A percentile compares a stretch with the other conserved stretches of the same genome.
Conservation (phyloP, 139 green algal species). For the Ostreobium quekettii region DNA sequence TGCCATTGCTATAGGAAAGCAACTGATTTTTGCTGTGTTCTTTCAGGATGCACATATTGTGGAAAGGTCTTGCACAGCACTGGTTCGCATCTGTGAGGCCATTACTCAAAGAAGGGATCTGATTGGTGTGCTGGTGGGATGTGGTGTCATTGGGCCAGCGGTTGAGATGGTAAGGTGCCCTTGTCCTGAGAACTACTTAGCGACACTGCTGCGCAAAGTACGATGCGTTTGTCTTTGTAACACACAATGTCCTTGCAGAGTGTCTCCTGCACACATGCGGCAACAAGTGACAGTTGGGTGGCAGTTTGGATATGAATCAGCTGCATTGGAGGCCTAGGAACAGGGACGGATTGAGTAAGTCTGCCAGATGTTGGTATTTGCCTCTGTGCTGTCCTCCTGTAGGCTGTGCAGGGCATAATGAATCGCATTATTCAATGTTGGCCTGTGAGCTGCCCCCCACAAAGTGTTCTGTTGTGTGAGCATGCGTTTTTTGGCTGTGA, state of each 20-base stretch:
- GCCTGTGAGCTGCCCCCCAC: too few species aligned
- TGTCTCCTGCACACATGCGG: too few species aligned
- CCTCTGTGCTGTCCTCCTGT: background rate
- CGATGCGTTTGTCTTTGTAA: too few species aligned
- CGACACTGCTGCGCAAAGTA: too few species aligned
- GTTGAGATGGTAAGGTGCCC: background rate
- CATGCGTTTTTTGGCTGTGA: too few species aligned
- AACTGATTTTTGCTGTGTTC: background rate
- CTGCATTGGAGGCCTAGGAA: too few species aligned
- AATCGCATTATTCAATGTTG: too few species aligned
- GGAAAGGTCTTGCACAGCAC: background rate
- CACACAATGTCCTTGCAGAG: too few species aligned
- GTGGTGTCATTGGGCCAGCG: background rate
- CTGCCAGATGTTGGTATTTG: background rate
- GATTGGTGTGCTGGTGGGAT: background rate
- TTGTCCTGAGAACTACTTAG: background rate
- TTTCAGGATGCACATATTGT: constrained; percentile 1
- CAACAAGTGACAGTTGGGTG: too few species aligned
- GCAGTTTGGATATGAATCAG: too few species aligned
- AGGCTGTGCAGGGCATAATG: background rate
- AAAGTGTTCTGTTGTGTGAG: too few species aligned
- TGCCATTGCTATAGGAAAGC: background rate
- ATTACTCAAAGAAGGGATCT: background rate
- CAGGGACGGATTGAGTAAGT: too few species aligned
- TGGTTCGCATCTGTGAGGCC: constrained; percentile 13